These are phyloP conservation scores for Leptographium wingfieldii DNA, from an alignment of 2,329 filamentous ascomycete genomes.

Conservation along the genomic window DNA sequence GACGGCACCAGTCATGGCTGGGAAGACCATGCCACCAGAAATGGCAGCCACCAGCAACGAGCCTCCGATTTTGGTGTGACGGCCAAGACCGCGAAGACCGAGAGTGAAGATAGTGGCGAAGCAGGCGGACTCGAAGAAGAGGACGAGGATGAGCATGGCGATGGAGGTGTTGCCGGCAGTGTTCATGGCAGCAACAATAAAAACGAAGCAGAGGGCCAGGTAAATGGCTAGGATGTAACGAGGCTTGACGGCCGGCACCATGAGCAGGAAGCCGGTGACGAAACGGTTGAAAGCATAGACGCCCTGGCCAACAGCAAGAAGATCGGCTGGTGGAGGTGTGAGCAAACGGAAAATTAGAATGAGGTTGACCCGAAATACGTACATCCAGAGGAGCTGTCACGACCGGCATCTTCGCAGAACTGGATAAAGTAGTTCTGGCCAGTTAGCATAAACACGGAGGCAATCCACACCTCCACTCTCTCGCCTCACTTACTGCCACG, in stretches of 20 bases:
- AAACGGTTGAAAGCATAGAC: constrained; percentile 48
- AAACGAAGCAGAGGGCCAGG: constrained; percentile 39
- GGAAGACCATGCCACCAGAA: constrained; percentile 41
- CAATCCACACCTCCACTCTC: neutral
- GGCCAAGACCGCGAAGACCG: constrained; percentile 42
- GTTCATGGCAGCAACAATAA: constrained; percentile 39
- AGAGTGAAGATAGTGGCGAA: constrained; percentile 49
- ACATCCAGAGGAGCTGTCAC: constrained; percentile 12
- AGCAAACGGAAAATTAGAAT: neutral
- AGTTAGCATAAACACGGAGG: neutral
- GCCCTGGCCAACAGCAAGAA: constrained; percentile 46
- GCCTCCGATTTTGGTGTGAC: constrained; percentile 41
- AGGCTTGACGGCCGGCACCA: constrained; percentile 35
- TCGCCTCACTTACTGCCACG: constrained; percentile 25
- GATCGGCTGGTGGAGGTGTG: constrained; percentile 26
- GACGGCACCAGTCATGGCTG: constrained; percentile 35
- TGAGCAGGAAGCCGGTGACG: constrained; percentile 40
- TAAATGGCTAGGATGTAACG: constrained; percentile 41
- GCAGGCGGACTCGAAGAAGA: constrained; percentile 45
- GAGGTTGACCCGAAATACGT: neutral
- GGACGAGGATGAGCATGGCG: constrained; percentile 39
- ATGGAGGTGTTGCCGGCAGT: constrained; percentile 38
- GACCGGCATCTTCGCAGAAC: constrained; percentile 23
- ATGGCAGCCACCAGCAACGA: constrained; percentile 43
- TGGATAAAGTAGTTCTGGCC: constrained; percentile 41